Evolutionary conservation across 768 basidiomycete genomes (phyloP).

Genomic region (Leccinum longicurvipes): DNA sequence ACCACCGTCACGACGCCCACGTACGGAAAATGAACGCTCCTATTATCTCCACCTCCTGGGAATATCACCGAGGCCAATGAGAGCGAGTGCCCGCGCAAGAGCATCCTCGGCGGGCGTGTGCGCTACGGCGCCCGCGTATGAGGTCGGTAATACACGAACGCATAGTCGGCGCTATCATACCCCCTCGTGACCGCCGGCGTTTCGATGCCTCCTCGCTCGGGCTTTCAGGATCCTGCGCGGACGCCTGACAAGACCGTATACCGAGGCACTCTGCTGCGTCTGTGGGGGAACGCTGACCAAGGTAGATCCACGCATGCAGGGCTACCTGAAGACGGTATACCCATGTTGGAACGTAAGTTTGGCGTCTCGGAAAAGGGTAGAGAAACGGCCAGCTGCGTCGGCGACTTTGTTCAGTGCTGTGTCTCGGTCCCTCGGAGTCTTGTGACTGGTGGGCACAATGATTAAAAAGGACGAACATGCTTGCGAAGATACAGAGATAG

Average conservation of each 20-base stretch:
- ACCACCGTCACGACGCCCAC: too few relatives aligned
- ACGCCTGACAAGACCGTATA: slow-evolving; percentile 4
- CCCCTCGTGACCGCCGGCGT: background rate
- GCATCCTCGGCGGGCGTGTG: background rate
- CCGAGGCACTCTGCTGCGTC: background rate
- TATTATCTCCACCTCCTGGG: background rate
- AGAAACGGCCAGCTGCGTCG: slow-evolving; percentile 17
- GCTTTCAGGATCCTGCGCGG: background rate
- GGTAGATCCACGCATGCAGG: background rate
- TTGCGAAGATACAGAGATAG: slow-evolving; percentile 18
- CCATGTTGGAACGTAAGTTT: slow-evolving; percentile 2
- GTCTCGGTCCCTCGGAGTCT: slow-evolving; percentile 16
- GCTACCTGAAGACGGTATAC: background rate
- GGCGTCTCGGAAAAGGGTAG: slow-evolving; percentile 8
- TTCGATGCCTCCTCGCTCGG: background rate
- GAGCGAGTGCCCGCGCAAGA: background rate
- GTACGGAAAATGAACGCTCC: too few relatives aligned
- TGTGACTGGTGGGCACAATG: slow-evolving; percentile 15
- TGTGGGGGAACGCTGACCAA: background rate
- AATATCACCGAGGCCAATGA: background rate
- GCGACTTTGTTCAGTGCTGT: slow-evolving; percentile 21
- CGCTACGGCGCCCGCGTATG: background rate
- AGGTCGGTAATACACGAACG: background rate
- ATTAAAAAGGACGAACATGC: slow-evolving; percentile 17
- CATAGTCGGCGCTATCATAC: slow-evolving; percentile 2